Evolutionary conservation across 2,329 filamentous ascomycete species (phyloP).

Genomic region (Aspergillus ustus): DNA sequence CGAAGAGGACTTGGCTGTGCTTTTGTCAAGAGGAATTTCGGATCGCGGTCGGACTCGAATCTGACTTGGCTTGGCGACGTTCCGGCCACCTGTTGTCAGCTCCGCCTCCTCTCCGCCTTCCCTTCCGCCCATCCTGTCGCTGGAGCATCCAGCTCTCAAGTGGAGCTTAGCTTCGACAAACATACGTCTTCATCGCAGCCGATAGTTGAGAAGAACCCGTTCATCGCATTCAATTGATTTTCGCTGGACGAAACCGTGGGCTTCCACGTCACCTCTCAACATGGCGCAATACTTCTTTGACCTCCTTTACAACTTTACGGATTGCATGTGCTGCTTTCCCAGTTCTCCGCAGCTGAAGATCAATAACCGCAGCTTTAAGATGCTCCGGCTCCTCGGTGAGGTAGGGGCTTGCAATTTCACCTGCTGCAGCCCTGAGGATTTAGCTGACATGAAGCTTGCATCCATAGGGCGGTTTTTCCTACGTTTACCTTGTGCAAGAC

Average conservation of each 20-base stretch:
- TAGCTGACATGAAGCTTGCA: slow-evolving; percentile 16
- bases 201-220: background rate
- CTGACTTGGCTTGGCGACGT: background rate
- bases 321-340: slow-evolving; percentile 96
- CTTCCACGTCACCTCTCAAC: slow-evolving; percentile 1
- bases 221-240: background rate
- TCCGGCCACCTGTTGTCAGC: background rate
- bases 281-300: slow-evolving; percentile 89
- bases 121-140: slow-evolving; percentile 12
- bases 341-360: slow-evolving; percentile 93
- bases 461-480: slow-evolving; percentile 87
- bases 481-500: slow-evolving; percentile 98
- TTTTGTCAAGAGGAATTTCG: background rate
- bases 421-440: slow-evolving; percentile 6
- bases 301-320: slow-evolving; percentile 86
- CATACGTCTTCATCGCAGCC: background rate
- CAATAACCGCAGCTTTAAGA: slow-evolving; percentile 94
- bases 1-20: background rate
- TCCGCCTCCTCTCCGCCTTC: slow-evolving; percentile 18
- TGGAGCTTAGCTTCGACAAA: slow-evolving; percentile 1
- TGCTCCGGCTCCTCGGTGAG: slow-evolving; percentile 89
- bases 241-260: background rate
- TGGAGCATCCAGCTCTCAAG: background rate
- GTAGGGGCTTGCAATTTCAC: slow-evolving; percentile 52
- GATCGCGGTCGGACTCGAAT: background rate